Conservation (phyloP, 2,329 filamentous ascomycete genomes). For the Epichloe coenophiala region DNA sequence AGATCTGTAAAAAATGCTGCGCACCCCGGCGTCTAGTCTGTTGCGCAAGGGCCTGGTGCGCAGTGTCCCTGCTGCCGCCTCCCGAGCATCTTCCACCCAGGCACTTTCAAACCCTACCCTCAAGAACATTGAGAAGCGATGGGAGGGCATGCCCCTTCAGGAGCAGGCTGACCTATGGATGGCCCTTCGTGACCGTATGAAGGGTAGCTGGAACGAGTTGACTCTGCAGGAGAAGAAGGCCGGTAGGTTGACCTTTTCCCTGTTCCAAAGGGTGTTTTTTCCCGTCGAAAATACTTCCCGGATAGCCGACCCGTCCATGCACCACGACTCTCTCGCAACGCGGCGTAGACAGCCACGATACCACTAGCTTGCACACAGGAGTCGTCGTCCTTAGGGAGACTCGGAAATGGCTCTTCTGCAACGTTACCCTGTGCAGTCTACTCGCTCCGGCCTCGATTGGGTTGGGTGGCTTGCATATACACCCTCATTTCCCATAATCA, state of each 20-base stretch:
- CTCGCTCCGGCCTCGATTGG: not conserved
- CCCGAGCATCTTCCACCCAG: slow-evolving; percentile 55
- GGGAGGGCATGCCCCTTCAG: slow-evolving; percentile 94
- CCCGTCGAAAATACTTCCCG: slow-evolving; percentile 21
- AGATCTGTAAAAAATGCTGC: slow-evolving; percentile 33
- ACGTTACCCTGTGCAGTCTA: not conserved
- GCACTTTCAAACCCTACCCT: slow-evolving; percentile 97
- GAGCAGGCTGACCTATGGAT: slow-evolving; percentile 99
- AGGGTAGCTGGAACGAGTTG: slow-evolving; percentile 90
- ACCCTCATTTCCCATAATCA: not conserved
- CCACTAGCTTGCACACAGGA: not conserved
- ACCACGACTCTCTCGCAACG: slow-evolving; percentile 5
- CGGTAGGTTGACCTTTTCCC: slow-evolving; percentile 45
- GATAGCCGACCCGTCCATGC: slow-evolving; percentile 12
- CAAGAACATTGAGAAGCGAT: slow-evolving; percentile 97
- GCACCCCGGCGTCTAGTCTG: slow-evolving; percentile 37
- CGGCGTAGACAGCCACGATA: not conserved
- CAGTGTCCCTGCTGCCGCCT: slow-evolving; percentile 30
- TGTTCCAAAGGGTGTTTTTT: slow-evolving; percentile 1
- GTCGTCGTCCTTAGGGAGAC: not conserved
- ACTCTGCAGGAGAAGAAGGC: slow-evolving; percentile 98
- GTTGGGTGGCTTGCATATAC: not conserved
- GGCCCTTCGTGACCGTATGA: slow-evolving; percentile 95
- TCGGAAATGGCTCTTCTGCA: no score
- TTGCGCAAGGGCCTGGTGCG: slow-evolving; percentile 35